Conservation (phyloP, 768 basidiomycete genomes). For the Hygrophorus russula region DNA sequence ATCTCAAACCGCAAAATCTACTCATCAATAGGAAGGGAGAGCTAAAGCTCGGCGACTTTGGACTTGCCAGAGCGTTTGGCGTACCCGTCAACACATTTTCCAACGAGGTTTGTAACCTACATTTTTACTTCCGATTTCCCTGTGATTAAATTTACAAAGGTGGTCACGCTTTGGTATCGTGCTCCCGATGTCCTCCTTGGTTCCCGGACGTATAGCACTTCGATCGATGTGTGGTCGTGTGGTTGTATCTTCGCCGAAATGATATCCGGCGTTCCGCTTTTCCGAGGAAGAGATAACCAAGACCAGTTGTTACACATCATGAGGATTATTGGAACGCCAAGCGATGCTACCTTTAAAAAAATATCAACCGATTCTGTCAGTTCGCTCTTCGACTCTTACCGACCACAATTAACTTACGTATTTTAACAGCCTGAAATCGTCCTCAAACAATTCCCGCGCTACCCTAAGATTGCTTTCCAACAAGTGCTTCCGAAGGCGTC, state of each 20-base stretch:
- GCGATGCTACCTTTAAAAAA: constrained; percentile 77
- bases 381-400: constrained; percentile 6
- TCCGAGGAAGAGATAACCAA: constrained; percentile 93
- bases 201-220: constrained; percentile 94
- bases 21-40: constrained; percentile 97
- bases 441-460: constrained; percentile 77
- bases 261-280: constrained; percentile 95
- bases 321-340: constrained; percentile 92
- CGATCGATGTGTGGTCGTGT: constrained; percentile 98
- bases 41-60: constrained; percentile 96
- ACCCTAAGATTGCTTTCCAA: constrained; percentile 71
- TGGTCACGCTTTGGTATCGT: constrained; percentile 98
- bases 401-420: constrained; percentile 2
- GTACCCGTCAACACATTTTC: constrained; percentile 99
- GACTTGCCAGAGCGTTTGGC: constrained; percentile 92
- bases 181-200: constrained; percentile 97
- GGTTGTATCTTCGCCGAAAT: constrained; percentile 99
- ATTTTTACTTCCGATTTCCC: not conserved
- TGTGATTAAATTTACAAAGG: constrained; percentile 31
- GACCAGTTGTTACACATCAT: constrained; percentile 98
- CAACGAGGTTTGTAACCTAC: constrained; percentile 56
- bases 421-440: constrained; percentile 66
- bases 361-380: constrained; percentile 84
- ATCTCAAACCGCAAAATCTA: constrained; percentile 96
- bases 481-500: constrained; percentile 82